Evolutionary conservation across 257 asterid species (phyloP), one percentile per base, ranked within the genome.

Genomic region (Ehretia macrophylla): DNA sequence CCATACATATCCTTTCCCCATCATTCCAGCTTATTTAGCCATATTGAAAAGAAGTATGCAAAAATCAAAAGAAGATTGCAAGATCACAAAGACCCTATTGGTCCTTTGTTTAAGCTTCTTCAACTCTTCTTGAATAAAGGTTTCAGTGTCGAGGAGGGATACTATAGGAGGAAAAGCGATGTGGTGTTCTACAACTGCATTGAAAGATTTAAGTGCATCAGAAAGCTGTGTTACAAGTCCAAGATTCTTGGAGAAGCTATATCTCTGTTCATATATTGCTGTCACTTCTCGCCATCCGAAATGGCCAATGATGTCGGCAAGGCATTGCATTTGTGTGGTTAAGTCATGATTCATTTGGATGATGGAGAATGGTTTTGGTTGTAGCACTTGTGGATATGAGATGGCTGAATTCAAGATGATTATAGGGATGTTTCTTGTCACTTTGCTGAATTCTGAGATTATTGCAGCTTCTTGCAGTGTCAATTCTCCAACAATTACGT

Each of bases 1-100:
- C 95, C 95, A 85, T 4, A 66, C 86, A 49, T 71, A 73, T 16
- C 84, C 82, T 32, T 65, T 77, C 23, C 55, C 88, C 88, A 81
- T 62, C 86, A 83, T 77, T 55, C 76, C 83, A 35, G 81, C 49
- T 53, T 48, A 69, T 42, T 51, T 83, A 8, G 88, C 84, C 63
- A 58, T 67, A 32, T 66, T 68, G 39, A 85, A 83, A 60, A 85
- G 67, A 58, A 71, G n/a, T 40, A 42, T 50, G 0, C 78, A 74
- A 32, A 85, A 80, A 17, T 85, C 83, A 32, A 76, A 13, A 51
- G 90, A 85, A 27, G 72, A 72, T 47, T 60, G 79, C 22, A 54
- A 6, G 21, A 82, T 69, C 5, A 71, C 72, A 18, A 82, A 83
- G 40, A 80, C 55, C 59, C 48, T 72, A 0, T 67, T 73, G 5